Base-by-base conservation (phyloP, 2,329 filamentous ascomycete species). In the Paecilomyces dactylethromorphus region DNA sequence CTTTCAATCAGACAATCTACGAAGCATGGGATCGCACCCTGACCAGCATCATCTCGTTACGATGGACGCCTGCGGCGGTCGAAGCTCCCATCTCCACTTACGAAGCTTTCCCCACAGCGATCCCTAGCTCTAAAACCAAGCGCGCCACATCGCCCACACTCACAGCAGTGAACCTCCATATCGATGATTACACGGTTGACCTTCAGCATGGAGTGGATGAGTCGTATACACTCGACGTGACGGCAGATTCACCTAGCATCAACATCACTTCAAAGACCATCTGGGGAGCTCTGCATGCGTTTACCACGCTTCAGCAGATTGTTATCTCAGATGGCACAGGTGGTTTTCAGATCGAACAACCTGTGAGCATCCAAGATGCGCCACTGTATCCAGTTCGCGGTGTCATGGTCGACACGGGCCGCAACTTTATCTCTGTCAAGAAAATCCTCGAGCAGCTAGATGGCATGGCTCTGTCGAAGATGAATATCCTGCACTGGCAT, bases 401-500 rank as follows among this genome's bases (percentile, higher is more conserved):
- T 18, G 77, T 83, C 66, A 82, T 84, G 81, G 65, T 84, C 11
- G 82, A 84, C 59, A 78, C 76, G 1, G 81, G 78, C 8, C 81
- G 82, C 54, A 84, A 84, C 68, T 84, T 79, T 66, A 78, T 84
- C 59, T 77, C 78, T 32, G 65, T 79, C 33, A 63, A 61, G 45
- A 84, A 84, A 70, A 79, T 84, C 60, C 65, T 74, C 15, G 82
- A 84, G 68, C 82, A 84, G 65, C 75, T 84, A 58, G 76, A 83
- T 58, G 82, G 77, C 58, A 79, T 84, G 76, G 74, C 81, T 7
- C 73, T 84, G 53, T 79, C 82, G 57, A 85, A 85, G 71, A 74
- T 85, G 62, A 85, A 84, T 61, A 75, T 83, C 15, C 71, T 85
- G 39, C 82, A 85, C 66, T 84, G 82, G 81, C 82, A 85, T 69